phyloP scores from a whole-genome alignment of 169 alveolate genomes.

The Babesia gibsoni region DNA sequence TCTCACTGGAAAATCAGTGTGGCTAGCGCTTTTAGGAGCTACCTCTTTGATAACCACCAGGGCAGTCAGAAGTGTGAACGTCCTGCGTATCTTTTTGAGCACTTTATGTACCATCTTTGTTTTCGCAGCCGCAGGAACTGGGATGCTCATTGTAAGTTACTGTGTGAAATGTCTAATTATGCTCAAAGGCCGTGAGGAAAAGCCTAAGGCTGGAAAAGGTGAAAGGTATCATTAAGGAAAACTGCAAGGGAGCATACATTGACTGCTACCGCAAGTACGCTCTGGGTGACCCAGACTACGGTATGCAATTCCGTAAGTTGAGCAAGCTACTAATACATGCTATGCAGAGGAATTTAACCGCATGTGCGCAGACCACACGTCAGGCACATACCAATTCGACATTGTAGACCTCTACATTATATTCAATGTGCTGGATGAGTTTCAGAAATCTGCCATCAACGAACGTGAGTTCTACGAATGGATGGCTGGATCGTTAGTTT shows the following conservation, averaged over 20 bases:
- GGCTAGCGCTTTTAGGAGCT: conserved; percentile 81
- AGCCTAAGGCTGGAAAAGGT: conserved; percentile 85
- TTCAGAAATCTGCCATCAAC: conserved; percentile 86
- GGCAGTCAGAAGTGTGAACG: conserved; percentile 22
- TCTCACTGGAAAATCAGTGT: conserved; percentile 82
- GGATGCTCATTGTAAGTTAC: conserved; percentile 75
- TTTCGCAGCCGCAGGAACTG: conserved; percentile 79
- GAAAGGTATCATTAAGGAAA: conserved; percentile 73
- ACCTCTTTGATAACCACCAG: conserved; percentile 46
- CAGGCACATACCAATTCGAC: conserved; percentile 84
- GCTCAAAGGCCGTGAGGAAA: conserved; percentile 75
- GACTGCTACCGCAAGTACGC: conserved; percentile 86
- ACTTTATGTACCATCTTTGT: conserved; percentile 66
- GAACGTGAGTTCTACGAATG: conserved; percentile 87
- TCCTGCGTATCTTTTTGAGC: conserved; percentile 44
- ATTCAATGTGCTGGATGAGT: conserved; percentile 86
- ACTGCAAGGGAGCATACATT: conserved; percentile 80
- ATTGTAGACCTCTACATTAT: conserved; percentile 83
- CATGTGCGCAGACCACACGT: conserved; percentile 85
- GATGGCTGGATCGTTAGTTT: conserved; percentile 78
- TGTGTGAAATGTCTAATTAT: background rate
- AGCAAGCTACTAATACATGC: background rate
- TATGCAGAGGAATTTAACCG: conserved; percentile 82
- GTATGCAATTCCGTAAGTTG: conserved; percentile 82
- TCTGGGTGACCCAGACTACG: conserved; percentile 85